phyloP scores from a whole-genome alignment of 139 green algal species.

The Monoraphidium neglectum region DNA sequence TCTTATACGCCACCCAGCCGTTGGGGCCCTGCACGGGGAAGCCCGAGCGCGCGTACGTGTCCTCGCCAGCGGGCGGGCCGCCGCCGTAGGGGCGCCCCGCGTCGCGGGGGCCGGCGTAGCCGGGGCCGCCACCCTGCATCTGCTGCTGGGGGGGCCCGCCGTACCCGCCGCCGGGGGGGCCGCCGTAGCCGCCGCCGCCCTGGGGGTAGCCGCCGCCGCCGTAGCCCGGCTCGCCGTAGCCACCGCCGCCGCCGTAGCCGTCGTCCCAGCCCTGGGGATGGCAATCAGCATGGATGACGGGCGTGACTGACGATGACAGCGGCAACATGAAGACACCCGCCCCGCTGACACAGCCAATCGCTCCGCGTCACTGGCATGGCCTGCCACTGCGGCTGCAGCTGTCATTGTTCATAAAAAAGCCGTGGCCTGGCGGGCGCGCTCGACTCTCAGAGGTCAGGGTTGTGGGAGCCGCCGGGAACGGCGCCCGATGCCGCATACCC shows the following conservation, averaged over 20 bases:
- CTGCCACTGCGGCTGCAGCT: too few relatives aligned
- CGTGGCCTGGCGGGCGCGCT: too few relatives aligned
- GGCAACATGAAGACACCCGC: too few relatives aligned
- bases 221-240: slow-evolving; percentile 24
- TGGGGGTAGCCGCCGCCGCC: too few relatives aligned
- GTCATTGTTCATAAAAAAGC: too few relatives aligned
- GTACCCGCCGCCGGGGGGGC: slow-evolving; percentile 22
- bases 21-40: slow-evolving; percentile 68
- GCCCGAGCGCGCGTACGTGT: slow-evolving; percentile 59
- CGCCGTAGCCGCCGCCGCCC: slow-evolving; percentile 20
- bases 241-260: slow-evolving; percentile 31
- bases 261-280: not conserved
- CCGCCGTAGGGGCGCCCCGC: slow-evolving; percentile 26
- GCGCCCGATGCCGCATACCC: too few relatives aligned
- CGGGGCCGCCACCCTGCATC: slow-evolving; percentile 13
- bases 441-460: too few relatives aligned
- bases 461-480: too few relatives aligned
- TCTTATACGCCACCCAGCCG: slow-evolving; percentile 72
- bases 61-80: slow-evolving; percentile 19
- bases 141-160: slow-evolving; percentile 17
- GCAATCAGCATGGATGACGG: not conserved
- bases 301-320: too few relatives aligned
- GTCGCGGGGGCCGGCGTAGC: slow-evolving; percentile 14
- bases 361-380: too few relatives aligned
- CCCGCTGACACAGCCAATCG: too few relatives aligned